Conservation (phyloP, 2,329 filamentous ascomycete species). For the Aspergillus sp. region DNA sequence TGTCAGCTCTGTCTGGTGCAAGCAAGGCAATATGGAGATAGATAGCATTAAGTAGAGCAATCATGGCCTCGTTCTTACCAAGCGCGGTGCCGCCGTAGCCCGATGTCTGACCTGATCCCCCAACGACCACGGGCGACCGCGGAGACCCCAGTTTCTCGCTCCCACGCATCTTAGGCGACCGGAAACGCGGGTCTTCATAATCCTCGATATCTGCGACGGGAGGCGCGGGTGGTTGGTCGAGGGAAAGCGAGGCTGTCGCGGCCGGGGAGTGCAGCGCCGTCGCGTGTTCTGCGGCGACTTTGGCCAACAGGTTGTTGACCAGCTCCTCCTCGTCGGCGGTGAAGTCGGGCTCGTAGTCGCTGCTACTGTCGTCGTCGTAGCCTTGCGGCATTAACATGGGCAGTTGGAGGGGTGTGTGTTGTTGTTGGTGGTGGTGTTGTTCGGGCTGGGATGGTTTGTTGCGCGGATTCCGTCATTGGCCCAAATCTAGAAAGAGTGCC, state of each 20-base stretch:
- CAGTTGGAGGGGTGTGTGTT: slow-evolving; percentile 13
- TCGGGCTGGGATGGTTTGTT: too few species aligned
- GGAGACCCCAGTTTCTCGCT: slow-evolving; percentile 27
- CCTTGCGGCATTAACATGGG: slow-evolving; percentile 9
- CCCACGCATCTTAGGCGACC: slow-evolving; percentile 34
- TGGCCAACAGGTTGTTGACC: slow-evolving; percentile 42
- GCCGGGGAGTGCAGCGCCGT: slow-evolving; percentile 9
- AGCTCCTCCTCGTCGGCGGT: slow-evolving; percentile 48
- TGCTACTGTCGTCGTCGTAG: slow-evolving; percentile 24
- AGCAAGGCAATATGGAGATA: slow-evolving; percentile 38
- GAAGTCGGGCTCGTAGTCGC: slow-evolving; percentile 58
- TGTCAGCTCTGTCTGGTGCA: slow-evolving; percentile 48
- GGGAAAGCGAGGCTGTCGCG: too few species aligned
- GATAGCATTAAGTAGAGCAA: too few species aligned
- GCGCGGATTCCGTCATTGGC: neutral
- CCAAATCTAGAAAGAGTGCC: too few species aligned
- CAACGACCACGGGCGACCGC: slow-evolving; percentile 14
- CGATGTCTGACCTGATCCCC: slow-evolving; percentile 18
- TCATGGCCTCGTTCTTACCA: slow-evolving; percentile 29
- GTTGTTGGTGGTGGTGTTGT: slow-evolving; percentile 1
- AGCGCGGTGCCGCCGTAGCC: slow-evolving; percentile 15
- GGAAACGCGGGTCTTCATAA: slow-evolving; percentile 27
- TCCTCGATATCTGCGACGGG: slow-evolving; percentile 42
- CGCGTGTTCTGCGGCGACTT: slow-evolving; percentile 30
- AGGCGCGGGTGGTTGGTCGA: too few species aligned